Base-by-base conservation (phyloP, 352 stramenopile species). In the Pythium aphanidermatum region DNA sequence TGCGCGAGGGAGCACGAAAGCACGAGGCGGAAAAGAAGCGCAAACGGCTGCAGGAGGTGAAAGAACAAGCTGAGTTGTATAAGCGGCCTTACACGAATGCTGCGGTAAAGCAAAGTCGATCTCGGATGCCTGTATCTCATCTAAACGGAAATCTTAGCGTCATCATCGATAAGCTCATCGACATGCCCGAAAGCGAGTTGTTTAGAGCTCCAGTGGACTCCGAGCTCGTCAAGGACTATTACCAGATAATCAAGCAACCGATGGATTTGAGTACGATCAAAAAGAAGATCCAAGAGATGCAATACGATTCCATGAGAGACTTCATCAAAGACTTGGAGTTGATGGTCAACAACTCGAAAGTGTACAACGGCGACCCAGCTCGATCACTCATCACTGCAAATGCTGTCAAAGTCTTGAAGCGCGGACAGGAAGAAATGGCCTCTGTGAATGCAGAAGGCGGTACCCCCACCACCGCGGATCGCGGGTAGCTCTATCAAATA, bases 321-420 rank as follows among this genome's bases (percentile, higher is more conserved):
- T 92, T 92, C 28, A 70, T 91, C 38, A 86, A 86, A 49, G 81
- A 92, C 38, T 53, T 92, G 28, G 81, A 92, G 58, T 62, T 91
- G n/a, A 86, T 92, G 26, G 74, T 88, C 24, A 86, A 73, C 59
- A 92, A 92, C 63, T 92, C 81, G 41, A 78, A 80, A 39, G 62
- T 77, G 16, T 92, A 89, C 55, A 93, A 91, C 47, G 79, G 78
- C 27, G 78, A 91, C 26, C 66, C 74, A 11, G 55, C 65, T 11
- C 70, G 68, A 35, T 87, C 74, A 1, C 31, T 73, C 35, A 93
- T 93, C 64, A 93, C 81, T 2, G 63, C 68, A 10, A 91, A 91
- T 38, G 81, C 81, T 3, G 63, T 83, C 42, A 88, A 80, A 46
- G 41, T 93, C 30, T 69, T 89, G 16, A 83, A 86, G 42, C 64